Conservation (phyloP, 139 green algal genomes). For the Chlamydomonas sp. region DNA sequence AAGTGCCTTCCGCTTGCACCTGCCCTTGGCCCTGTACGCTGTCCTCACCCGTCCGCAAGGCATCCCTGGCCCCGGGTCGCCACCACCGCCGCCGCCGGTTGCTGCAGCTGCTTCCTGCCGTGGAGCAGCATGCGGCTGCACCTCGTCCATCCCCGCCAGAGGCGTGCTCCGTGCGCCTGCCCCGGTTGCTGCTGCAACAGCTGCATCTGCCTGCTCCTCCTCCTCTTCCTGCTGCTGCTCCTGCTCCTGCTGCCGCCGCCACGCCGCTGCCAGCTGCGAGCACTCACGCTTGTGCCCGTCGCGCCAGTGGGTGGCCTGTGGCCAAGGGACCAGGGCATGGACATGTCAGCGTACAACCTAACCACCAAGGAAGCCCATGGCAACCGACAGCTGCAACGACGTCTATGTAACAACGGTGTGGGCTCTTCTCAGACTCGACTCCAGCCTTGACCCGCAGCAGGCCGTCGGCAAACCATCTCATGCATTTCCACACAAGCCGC, state of each 20-base stretch:
- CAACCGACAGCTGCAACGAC: background rate
- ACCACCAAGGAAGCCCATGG: background rate
- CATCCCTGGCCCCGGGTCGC: too few relatives aligned
- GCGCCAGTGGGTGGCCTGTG: conserved; percentile 45
- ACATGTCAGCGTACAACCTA: background rate
- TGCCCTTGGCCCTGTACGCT: too few relatives aligned
- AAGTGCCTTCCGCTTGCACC: too few relatives aligned
- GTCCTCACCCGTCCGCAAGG: too few relatives aligned
- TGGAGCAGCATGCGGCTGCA: too few relatives aligned
- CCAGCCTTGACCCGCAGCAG: background rate
- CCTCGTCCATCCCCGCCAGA: too few relatives aligned
- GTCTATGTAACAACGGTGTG: too few relatives aligned
- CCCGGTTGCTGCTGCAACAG: too few relatives aligned
- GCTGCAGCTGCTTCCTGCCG: too few relatives aligned
- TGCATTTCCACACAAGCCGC: background rate
- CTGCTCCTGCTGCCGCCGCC: conserved; percentile 15
- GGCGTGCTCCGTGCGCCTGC: too few relatives aligned
- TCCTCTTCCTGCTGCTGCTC: background rate
- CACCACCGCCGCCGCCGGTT: too few relatives aligned
- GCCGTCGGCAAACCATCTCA: background rate
- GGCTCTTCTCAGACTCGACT: background rate
- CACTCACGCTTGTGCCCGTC: conserved; percentile 50
- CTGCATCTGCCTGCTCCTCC: background rate
- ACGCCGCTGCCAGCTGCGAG: conserved; percentile 25
- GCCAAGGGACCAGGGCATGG: too few relatives aligned